Evolutionary conservation across 352 stramenopile genomes (phyloP).

Genomic region (Pythium utonaiense): DNA sequence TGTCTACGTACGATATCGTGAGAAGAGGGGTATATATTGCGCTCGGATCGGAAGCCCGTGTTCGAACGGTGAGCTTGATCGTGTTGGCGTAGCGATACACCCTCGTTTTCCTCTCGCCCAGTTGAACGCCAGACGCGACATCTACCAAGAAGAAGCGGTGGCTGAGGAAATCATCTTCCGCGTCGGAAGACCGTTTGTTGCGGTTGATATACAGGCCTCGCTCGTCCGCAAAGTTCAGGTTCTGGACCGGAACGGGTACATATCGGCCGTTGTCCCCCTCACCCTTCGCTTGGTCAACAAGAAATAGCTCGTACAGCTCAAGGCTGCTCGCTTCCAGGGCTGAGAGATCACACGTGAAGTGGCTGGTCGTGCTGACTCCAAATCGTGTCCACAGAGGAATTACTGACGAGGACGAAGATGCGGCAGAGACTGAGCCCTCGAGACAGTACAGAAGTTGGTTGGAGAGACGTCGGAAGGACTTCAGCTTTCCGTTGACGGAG

Average conservation of each 20-base stretch:
- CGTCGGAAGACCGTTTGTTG: slow-evolving; percentile 54
- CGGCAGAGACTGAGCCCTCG: slow-evolving; percentile 17
- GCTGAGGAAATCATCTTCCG: slow-evolving; percentile 80
- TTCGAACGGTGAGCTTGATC: slow-evolving; percentile 65
- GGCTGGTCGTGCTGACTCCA: slow-evolving; percentile 47
- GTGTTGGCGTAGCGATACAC: slow-evolving; percentile 69
- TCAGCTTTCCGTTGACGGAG: slow-evolving; percentile 84
- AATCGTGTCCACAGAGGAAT: slow-evolving; percentile 77
- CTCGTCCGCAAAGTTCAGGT: slow-evolving; percentile 75
- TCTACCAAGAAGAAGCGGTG: slow-evolving; percentile 94
- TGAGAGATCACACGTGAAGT: slow-evolving; percentile 72
- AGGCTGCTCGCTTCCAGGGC: slow-evolving; percentile 39
- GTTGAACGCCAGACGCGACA: slow-evolving; percentile 53
- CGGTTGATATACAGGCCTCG: slow-evolving; percentile 70
- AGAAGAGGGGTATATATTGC: slow-evolving; percentile 70
- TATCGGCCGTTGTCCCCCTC: slow-evolving; percentile 49
- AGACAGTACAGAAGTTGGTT: slow-evolving; percentile 85
- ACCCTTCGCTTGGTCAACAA: slow-evolving; percentile 77
- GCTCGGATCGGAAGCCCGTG: slow-evolving; percentile 38
- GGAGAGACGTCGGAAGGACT: slow-evolving; percentile 57
- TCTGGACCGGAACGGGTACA: slow-evolving; percentile 86
- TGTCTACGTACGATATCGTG: slow-evolving; percentile 77
- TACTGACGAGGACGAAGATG: slow-evolving; percentile 12
- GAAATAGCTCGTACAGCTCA: slow-evolving; percentile 89
- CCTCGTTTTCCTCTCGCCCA: slow-evolving; percentile 39